phyloP scores from a whole-genome alignment of 371 early-diverging fungal genomes.

The Saksenaea oblongispora region DNA sequence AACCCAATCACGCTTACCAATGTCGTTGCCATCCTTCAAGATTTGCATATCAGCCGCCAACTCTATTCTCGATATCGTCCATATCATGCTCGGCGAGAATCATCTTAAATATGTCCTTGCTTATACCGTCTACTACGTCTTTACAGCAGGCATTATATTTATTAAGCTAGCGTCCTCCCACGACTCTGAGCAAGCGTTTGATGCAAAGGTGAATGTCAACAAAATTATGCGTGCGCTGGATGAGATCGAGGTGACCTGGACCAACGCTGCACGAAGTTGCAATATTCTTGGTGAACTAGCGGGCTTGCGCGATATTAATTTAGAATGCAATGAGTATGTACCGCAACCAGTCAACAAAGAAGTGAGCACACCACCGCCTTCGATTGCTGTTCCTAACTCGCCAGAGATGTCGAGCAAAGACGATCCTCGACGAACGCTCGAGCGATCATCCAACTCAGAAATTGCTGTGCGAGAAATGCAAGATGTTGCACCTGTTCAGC shows the following conservation, averaged over 20 bases:
- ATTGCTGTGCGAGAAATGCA: background rate
- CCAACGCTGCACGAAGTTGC: slow-evolving; percentile 32
- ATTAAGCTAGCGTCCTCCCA: slow-evolving; percentile 12
- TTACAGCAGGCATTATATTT: slow-evolving; percentile 31
- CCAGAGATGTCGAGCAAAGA: background rate
- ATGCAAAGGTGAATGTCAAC: slow-evolving; percentile 26
- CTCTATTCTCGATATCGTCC: slow-evolving; percentile 39
- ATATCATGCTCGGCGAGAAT: slow-evolving; percentile 31
- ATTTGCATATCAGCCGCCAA: slow-evolving; percentile 43
- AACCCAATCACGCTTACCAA: slow-evolving; percentile 16
- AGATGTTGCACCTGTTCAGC: background rate
- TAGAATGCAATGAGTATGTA: slow-evolving; percentile 13
- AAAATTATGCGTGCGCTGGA: slow-evolving; percentile 38
- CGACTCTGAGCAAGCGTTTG: slow-evolving; percentile 21
- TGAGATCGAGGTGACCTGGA: slow-evolving; percentile 35
- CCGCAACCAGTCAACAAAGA: slow-evolving; percentile 11
- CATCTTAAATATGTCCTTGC: slow-evolving; percentile 36
- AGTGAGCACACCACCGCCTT: slow-evolving; percentile 5
- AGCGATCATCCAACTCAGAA: background rate
- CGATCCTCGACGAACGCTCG: background rate
- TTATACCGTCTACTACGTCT: slow-evolving; percentile 18
- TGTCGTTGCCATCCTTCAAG: slow-evolving; percentile 41
- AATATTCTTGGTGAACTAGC: slow-evolving; percentile 43
- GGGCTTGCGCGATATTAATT: slow-evolving; percentile 37
- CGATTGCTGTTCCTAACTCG: background rate